Evolutionary conservation across 1,284 basidiomycete species (phyloP), one percentile per base, ranked within the genome.

Genomic region (Malassezia sympodialis): DNA sequence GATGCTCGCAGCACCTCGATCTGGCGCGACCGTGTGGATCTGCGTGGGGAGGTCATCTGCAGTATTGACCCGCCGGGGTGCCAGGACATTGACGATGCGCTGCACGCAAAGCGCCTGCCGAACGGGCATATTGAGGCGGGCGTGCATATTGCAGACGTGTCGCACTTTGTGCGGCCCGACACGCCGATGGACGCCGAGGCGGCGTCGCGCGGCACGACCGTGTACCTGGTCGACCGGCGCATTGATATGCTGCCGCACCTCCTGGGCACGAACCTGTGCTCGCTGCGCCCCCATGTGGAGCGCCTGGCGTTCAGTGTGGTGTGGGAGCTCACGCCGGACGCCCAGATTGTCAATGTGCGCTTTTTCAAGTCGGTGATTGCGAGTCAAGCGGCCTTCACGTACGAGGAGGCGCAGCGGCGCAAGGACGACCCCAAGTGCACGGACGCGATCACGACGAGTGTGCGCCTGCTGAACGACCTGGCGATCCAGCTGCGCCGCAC

Each of bases 91-190:
- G 94, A 99, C 73, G 94, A 99, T 76, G 94, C 94, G 0, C 78
- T 99, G n/a, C 94, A 99, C 76, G 94, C 94, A 8, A 82, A 86
- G 50, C 79, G 76, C 44, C 78, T 99, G 26, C 84, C 89, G 0
- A 96, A 94, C 69, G 93, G 93, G 2, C 91, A 94, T 75, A 88
- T 96, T 59, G 88, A 99, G 75, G 90, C 90, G 27, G 94, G 94
- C 48, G 94, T 99, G 62, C 93, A 99, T 75, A 99, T 98, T 62
- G 94, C 94, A 57, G 93, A 99, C 71, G 94, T 99, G 1, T 93
- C 93, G 2, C 85, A 94, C 76, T 99, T 99, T 68, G 94, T 99
- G 1, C 83, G 82, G 51, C 80, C 90, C 2, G 89, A 93, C 70
- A 99, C 87, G 51, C 83, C 94, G 0, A 98, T 99, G 91, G 94